Conservation (phyloP, 2,329 filamentous ascomycete genomes). For the Graphilbum fragrans region DNA sequence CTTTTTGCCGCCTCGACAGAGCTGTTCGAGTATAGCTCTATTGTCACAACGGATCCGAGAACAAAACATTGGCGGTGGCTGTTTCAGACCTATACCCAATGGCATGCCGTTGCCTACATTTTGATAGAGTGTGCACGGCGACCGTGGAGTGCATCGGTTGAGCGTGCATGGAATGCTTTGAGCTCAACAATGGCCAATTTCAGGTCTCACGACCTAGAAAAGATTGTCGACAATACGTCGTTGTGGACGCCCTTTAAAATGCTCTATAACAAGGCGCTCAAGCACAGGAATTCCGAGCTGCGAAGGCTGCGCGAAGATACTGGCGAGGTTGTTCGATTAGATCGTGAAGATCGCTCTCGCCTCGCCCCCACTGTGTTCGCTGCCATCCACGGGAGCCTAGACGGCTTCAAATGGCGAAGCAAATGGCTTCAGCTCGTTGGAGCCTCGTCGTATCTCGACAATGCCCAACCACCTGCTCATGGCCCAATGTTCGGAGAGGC, state of each 20-base stretch:
- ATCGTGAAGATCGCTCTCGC: slow-evolving; percentile 33
- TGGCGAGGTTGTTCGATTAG: slow-evolving; percentile 34
- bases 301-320: slow-evolving; percentile 33
- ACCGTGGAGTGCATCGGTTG: slow-evolving; percentile 21
- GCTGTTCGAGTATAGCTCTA: slow-evolving; percentile 42
- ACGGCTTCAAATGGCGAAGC: slow-evolving; percentile 33
- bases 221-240: slow-evolving; percentile 30
- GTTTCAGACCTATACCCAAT: slow-evolving; percentile 47
- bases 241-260: slow-evolving; percentile 43
- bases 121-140: slow-evolving; percentile 36
- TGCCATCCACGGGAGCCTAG: slow-evolving; percentile 31
- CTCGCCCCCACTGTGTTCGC: slow-evolving; percentile 32
- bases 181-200: slow-evolving; percentile 17
- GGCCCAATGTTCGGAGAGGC: neutral
- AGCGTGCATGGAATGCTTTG: slow-evolving; percentile 16
- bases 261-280: slow-evolving; percentile 38
- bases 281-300: slow-evolving; percentile 39
- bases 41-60: slow-evolving; percentile 35
- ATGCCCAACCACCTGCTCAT: too few relatives aligned
- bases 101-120: slow-evolving; percentile 45
- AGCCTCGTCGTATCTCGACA: slow-evolving; percentile 11
- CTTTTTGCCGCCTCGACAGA: slow-evolving; percentile 39
- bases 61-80: slow-evolving; percentile 44
- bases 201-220: slow-evolving; percentile 27
- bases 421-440: slow-evolving; percentile 39